phyloP scores from a whole-genome alignment of 2,329 filamentous ascomycete genomes.

The Aspergillus neotritici region DNA sequence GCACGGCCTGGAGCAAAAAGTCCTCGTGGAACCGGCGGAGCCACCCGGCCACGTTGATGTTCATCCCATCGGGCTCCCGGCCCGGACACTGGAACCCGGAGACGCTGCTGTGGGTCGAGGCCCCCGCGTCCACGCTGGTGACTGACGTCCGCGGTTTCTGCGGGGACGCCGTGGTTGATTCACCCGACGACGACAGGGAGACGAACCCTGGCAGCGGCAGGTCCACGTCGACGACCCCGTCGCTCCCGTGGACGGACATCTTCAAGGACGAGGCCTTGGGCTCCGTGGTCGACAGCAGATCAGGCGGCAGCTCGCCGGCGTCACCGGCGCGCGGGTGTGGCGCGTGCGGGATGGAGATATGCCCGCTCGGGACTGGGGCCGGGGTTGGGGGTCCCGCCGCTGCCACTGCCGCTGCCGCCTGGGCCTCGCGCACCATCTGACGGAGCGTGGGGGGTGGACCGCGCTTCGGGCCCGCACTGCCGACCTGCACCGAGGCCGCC shows the following conservation, averaged over 20 bases:
- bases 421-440: slow-evolving; percentile 32
- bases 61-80: slow-evolving; percentile 42
- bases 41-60: slow-evolving; percentile 54
- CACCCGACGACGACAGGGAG: slow-evolving; percentile 43
- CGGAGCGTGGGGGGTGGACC: slow-evolving; percentile 22
- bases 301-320: slow-evolving; percentile 21
- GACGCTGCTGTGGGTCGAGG: slow-evolving; percentile 40
- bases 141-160: slow-evolving; percentile 43
- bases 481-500: slow-evolving; percentile 24
- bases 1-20: slow-evolving; percentile 54
- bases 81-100: slow-evolving; percentile 29
- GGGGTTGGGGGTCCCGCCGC: background rate
- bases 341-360: slow-evolving; percentile 32
- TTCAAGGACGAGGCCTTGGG: slow-evolving; percentile 45
- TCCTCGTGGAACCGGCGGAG: slow-evolving; percentile 54
- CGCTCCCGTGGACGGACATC: slow-evolving; percentile 51
- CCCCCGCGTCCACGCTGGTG: slow-evolving; percentile 48
- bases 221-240: slow-evolving; percentile 58
- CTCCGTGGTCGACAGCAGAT: slow-evolving; percentile 24
- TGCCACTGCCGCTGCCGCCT: slow-evolving; percentile 15
- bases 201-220: slow-evolving; percentile 51
- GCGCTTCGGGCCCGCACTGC: slow-evolving; percentile 16
- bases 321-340: slow-evolving; percentile 15
- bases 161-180: slow-evolving; percentile 39
- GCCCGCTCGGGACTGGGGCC: slow-evolving; percentile 21